Conservation (phyloP, 2,329 filamentous ascomycete species). For the Parastagonospora nodorum region DNA sequence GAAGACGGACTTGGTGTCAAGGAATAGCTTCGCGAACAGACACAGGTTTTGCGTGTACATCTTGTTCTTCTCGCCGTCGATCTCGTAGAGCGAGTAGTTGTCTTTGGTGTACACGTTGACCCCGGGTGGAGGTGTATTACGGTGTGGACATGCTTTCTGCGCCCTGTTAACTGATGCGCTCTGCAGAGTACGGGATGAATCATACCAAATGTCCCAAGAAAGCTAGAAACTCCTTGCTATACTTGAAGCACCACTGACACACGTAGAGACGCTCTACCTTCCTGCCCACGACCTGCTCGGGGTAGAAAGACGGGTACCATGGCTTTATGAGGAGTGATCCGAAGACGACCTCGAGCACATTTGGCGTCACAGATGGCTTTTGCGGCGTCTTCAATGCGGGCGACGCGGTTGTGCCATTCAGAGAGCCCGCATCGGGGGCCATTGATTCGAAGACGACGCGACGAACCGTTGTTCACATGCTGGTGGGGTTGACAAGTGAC, state of each 20-base stretch:
- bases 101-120: slow-evolving; percentile 76
- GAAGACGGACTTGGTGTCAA: slow-evolving; percentile 98
- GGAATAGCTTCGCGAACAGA: slow-evolving; percentile 94
- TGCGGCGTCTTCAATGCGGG: slow-evolving; percentile 14
- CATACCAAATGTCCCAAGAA: slow-evolving; percentile 52
- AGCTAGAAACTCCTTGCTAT: slow-evolving; percentile 64
- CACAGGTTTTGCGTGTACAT: slow-evolving; percentile 95
- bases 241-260: slow-evolving; percentile 93
- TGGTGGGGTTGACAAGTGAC: slow-evolving; percentile 6
- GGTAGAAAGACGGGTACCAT: slow-evolving; percentile 92
- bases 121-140: slow-evolving; percentile 63
- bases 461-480: slow-evolving; percentile 9
- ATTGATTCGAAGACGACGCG: slow-evolving; percentile 16
- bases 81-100: slow-evolving; percentile 86
- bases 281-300: slow-evolving; percentile 63
- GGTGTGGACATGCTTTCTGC: slow-evolving; percentile 52
- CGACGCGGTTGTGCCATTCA: slow-evolving; percentile 21
- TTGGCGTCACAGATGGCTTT: slow-evolving; percentile 61
- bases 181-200: neutral
- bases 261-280: slow-evolving; percentile 70
- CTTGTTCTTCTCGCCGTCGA: slow-evolving; percentile 86
- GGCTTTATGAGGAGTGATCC: slow-evolving; percentile 83
- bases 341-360: slow-evolving; percentile 84
- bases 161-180: slow-evolving; percentile 1
- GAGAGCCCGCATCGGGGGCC: slow-evolving; percentile 25